Evolutionary conservation across 208 protist genomes (phyloP).

Genomic region (Leishmania guyanensis): DNA sequence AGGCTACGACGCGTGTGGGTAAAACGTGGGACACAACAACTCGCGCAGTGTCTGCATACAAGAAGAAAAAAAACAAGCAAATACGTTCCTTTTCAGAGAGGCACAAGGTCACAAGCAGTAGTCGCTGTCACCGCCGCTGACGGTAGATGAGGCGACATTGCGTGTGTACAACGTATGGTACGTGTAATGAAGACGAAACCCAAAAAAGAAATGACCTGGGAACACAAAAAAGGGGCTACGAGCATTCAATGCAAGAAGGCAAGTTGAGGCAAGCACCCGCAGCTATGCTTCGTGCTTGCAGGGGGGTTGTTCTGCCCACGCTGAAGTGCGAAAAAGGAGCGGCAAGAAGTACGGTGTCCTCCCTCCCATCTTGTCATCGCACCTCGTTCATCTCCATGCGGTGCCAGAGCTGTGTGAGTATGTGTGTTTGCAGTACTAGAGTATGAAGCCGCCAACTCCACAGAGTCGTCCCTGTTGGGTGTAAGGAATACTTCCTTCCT

Average conservation of each 20-base stretch:
- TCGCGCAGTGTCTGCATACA: background rate
- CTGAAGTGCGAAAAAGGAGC: background rate
- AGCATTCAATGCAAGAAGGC: background rate
- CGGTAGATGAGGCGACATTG: background rate
- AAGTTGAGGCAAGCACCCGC: background rate
- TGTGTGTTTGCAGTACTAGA: background rate
- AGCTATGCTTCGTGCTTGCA: background rate
- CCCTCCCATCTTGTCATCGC: background rate
- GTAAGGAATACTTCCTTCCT: background rate
- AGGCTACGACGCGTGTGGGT: background rate
- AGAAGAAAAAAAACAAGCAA: background rate
- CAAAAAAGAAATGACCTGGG: background rate
- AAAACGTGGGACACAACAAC: background rate
- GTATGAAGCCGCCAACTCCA: background rate
- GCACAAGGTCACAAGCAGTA: background rate
- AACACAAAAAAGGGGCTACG: background rate
- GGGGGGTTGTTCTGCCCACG: background rate
- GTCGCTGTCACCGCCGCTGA: background rate
- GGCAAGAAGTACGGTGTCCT: background rate
- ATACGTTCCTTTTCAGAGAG: background rate
- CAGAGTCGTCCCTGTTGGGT: background rate
- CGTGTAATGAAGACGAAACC: background rate
- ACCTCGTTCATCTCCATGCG: background rate
- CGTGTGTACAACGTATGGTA: background rate
- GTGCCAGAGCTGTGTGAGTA: background rate